Evolutionary conservation across 805 yeast genomes (phyloP), one percentile per base, ranked within the genome.

Genomic region (Candida oleophila): DNA sequence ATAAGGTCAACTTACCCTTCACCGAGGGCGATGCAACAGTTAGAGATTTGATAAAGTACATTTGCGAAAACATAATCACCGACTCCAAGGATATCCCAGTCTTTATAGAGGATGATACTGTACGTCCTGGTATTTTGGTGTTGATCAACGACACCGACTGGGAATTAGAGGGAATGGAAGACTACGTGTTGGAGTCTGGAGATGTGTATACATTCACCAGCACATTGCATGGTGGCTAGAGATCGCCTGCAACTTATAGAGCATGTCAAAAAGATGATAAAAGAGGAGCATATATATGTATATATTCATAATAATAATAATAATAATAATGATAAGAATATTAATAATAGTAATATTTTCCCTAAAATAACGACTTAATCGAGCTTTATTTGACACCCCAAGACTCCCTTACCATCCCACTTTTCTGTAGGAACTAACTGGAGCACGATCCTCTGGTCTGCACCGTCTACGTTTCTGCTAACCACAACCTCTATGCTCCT

Each of bases 131-230:
- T 2, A 89, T 92, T 41, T 71, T 92, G 50, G 96, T 94, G 8
- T 74, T 92, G 46, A 86, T 92, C 51, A 92, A 92, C 60, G 98
- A 92, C 61, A 83, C 96, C 0, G 99, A 92, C 68, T 92, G 98
- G 98, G 99, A 92, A 59, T 67, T 92, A 12, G 96, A 90, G 62
- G 98, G 89, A 9, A 90, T 85, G 64, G 90, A 88, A 55, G 85
- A 80, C 8, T 90, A 90, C 58, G 81, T 74, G n/a, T 63, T 94
- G 14, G 86, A 88, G 63, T 68, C 77, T 41, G 84, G 87, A 11
- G 99, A 92, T 64, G 74, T 80, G 19, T 77, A 92, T 35, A 82
- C 95, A 2, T 92, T 92, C 59, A 92, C 97, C 1, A 87, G 96
- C 37, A 94, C 99, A 3, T 71, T 92, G 50, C 99, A 92, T 57